phyloP scores from a whole-genome alignment of 2,329 filamentous ascomycete species.

The Pseudocercospora macadamiae region DNA sequence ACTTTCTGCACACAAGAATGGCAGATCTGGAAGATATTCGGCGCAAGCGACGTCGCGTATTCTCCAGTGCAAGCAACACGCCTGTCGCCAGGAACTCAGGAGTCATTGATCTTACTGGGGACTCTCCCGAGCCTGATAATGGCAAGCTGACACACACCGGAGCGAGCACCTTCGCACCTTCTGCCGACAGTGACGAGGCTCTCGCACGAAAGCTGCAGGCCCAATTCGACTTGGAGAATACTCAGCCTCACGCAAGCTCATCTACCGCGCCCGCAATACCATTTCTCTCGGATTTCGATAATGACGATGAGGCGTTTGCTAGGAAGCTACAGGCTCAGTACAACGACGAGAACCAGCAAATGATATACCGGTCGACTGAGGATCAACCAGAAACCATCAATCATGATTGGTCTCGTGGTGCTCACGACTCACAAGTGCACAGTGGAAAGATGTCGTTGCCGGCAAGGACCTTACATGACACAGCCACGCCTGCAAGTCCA shows the following conservation, averaged over 20 bases:
- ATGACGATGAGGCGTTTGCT: slow-evolving; percentile 13
- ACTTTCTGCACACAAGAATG: neutral
- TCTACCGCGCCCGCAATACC: neutral
- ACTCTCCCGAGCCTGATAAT: slow-evolving; percentile 5
- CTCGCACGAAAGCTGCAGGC: slow-evolving; percentile 6
- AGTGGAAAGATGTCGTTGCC: neutral
- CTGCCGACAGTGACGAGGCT: slow-evolving; percentile 9
- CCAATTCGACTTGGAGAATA: neutral
- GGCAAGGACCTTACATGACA: neutral
- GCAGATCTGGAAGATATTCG: slow-evolving; percentile 11
- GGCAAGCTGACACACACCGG: neutral
- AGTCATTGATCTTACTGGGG: slow-evolving; percentile 10
- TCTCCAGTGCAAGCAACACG: neutral
- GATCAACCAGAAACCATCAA: neutral
- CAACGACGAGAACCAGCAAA: neutral
- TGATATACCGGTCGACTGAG: too few relatives aligned
- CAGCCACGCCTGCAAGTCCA: neutral
- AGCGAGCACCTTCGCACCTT: neutral
- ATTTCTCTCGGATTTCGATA: neutral
- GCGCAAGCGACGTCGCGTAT: slow-evolving; percentile 16
- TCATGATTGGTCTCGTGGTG: neutral
- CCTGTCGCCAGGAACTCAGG: neutral
- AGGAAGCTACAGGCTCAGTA: slow-evolving; percentile 9
- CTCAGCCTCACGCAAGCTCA: neutral
- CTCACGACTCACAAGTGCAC: neutral